A percentile compares a stretch with the other conserved stretches of the same genome.
Evolutionary conservation across 768 basidiomycete species (phyloP).

Genomic region (Pleurotus cornucopiae): DNA sequence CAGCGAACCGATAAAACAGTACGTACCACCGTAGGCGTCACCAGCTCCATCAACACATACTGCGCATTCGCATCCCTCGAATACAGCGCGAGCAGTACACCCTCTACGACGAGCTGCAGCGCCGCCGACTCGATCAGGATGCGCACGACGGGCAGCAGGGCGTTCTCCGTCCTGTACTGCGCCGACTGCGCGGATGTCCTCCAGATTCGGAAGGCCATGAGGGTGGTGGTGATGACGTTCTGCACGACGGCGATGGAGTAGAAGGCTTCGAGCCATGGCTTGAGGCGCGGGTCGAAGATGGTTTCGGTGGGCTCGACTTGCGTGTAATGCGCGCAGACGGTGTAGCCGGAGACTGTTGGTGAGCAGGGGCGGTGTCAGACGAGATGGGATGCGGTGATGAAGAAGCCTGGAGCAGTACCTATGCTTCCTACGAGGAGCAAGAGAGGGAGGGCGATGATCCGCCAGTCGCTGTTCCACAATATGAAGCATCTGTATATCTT

Average conservation of each 20-base stretch:
- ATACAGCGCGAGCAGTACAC: constrained; percentile 15
- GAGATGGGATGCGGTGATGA: background rate
- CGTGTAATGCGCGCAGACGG: constrained; percentile 12
- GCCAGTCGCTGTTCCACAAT: constrained; percentile 14
- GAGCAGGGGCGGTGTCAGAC: no score
- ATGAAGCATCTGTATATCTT: constrained; percentile 21
- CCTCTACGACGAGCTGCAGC: constrained; percentile 14
- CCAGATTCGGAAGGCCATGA: constrained; percentile 19
- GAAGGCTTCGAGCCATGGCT: constrained; percentile 15
- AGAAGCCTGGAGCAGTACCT: constrained; percentile 6
- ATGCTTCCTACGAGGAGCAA: constrained; percentile 13
- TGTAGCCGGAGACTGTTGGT: constrained; percentile 13
- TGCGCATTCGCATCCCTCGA: constrained; percentile 14
- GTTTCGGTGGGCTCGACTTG: constrained; percentile 8
- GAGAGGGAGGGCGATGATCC: constrained; percentile 12
- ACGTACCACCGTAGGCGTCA: constrained; percentile 14
- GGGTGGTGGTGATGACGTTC: constrained; percentile 17
- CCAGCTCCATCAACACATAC: constrained; percentile 14
- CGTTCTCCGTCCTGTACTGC: constrained; percentile 4
- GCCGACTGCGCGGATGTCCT: constrained; percentile 8
- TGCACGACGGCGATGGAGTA: constrained; percentile 15
- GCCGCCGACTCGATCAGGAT: constrained; percentile 17
- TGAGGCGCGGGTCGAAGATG: constrained; percentile 13
- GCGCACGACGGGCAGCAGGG: constrained; percentile 10
- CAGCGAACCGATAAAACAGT: no score